phyloP scores from a whole-genome alignment of 2,329 filamentous ascomycete species.

The Dactylonectria macrodidyma region DNA sequence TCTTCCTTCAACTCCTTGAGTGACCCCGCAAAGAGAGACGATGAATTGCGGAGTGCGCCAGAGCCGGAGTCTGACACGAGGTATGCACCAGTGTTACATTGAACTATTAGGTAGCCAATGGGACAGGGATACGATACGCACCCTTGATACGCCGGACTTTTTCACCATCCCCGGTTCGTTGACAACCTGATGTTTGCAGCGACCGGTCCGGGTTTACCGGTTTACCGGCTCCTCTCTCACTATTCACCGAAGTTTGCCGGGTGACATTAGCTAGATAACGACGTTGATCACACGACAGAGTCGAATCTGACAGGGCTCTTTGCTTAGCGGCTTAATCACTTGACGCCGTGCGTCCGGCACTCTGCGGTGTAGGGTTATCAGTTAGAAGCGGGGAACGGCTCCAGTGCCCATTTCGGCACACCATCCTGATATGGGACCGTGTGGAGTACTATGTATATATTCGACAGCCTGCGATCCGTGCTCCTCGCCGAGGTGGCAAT shows the following conservation, averaged over 20 bases:
- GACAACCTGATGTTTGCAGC: background rate
- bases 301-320: background rate
- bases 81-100: background rate
- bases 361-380: slow-evolving; percentile 7
- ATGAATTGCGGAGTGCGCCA: too few species aligned
- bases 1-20: too few species aligned
- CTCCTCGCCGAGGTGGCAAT: slow-evolving; percentile 18
- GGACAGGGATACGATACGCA: background rate
- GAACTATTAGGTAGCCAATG: background rate
- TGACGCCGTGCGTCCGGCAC: background rate
- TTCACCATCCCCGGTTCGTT: background rate
- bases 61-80: background rate
- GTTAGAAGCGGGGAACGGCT: slow-evolving; percentile 2
- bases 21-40: too few species aligned
- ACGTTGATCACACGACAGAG: background rate
- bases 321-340: background rate
- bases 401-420: background rate
- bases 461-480: slow-evolving; percentile 15
- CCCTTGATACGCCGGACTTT: background rate
- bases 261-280: background rate
- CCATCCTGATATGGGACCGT: background rate
- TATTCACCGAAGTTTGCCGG: slow-evolving; percentile 5
- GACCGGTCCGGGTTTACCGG: slow-evolving; percentile 3
- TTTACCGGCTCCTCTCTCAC: background rate
- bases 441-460: background rate